Conservation (phyloP, 495 filamentous ascomycete genomes). For the Polyplosphaeria fusca region DNA sequence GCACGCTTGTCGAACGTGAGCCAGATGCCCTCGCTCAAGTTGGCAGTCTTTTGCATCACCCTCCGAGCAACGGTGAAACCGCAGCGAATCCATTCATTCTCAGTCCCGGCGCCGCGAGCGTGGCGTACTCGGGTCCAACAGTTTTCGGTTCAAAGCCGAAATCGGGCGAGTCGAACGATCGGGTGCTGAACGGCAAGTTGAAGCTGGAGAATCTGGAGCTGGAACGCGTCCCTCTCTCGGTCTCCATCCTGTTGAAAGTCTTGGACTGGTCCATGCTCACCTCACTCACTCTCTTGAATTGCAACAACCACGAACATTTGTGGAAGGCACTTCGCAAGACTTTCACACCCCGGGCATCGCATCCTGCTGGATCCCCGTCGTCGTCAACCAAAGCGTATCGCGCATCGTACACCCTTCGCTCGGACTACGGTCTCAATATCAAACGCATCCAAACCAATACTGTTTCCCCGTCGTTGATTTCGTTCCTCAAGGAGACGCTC, state of each 20-base stretch:
- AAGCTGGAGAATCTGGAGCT: slow-evolving; percentile 75
- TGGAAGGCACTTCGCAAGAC: slow-evolving; percentile 75
- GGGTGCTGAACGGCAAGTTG: slow-evolving; percentile 48
- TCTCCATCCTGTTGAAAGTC: slow-evolving; percentile 63
- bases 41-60: slow-evolving; percentile 12
- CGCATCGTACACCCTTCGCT: slow-evolving; percentile 25
- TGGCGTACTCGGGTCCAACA: not conserved
- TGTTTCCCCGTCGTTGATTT: slow-evolving; percentile 73
- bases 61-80: not conserved
- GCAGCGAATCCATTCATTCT: not conserved
- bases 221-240: slow-evolving; percentile 73
- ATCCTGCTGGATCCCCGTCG: slow-evolving; percentile 29
- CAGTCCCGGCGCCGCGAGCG: not conserved
- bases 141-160: not conserved
- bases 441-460: slow-evolving; percentile 80
- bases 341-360: slow-evolving; percentile 57
- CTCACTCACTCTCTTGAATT: slow-evolving; percentile 78
- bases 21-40: slow-evolving; percentile 18
- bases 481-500: slow-evolving; percentile 80
- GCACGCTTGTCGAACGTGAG: slow-evolving; percentile 16
- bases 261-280: slow-evolving; percentile 78
- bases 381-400: slow-evolving; percentile 31
- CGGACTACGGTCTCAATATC: slow-evolving; percentile 68
- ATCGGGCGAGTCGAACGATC: not conserved
- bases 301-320: slow-evolving; percentile 71